phyloP scores from a whole-genome alignment of 1,284 basidiomycete species.

The Rhodotorula sp. region DNA sequence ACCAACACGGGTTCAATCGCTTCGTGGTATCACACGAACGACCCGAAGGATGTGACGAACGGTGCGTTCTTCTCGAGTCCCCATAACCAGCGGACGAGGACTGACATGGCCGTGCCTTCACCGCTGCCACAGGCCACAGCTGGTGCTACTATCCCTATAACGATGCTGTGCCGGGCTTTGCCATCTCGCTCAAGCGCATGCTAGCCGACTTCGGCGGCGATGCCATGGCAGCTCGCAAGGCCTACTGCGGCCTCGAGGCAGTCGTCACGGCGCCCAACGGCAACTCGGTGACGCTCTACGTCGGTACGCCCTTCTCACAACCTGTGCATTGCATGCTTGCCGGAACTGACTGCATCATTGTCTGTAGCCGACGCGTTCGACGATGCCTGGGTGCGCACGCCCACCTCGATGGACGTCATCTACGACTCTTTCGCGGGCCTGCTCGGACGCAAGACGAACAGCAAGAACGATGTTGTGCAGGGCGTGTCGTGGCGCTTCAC shows the following conservation, averaged over 20 bases:
- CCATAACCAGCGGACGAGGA: not conserved
- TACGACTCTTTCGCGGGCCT: not conserved
- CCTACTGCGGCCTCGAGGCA: slow-evolving; percentile 38
- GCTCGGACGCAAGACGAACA: slow-evolving; percentile 14
- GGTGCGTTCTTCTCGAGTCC: not conserved
- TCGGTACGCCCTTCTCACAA: not conserved
- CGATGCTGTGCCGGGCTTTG: slow-evolving; percentile 28
- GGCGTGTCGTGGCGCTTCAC: slow-evolving; percentile 31
- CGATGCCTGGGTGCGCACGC: slow-evolving; percentile 35
- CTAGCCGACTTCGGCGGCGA: slow-evolving; percentile 28
- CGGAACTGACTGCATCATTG: not conserved
- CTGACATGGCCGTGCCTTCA: not conserved
- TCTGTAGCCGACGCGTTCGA: slow-evolving; percentile 33
- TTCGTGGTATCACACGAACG: slow-evolving; percentile 34
- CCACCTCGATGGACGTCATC: slow-evolving; percentile 33
- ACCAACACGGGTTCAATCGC: slow-evolving; percentile 24
- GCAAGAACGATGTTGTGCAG: slow-evolving; percentile 38
- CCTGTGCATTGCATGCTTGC: no score
- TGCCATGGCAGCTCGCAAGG: slow-evolving; percentile 20
- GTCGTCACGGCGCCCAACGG: slow-evolving; percentile 24
- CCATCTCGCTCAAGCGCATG: slow-evolving; percentile 35
- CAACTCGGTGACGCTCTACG: not conserved
- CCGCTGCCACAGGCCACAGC: not conserved
- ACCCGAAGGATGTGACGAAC: slow-evolving; percentile 30
- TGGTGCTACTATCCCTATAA: slow-evolving; percentile 2